Percentiles rank a stretch among this genome's conserved stretches.
These are phyloP conservation scores for Stramenopiles sp. DNA, from an alignment of 352 stramenopile species.

Conservation along the genomic window DNA sequence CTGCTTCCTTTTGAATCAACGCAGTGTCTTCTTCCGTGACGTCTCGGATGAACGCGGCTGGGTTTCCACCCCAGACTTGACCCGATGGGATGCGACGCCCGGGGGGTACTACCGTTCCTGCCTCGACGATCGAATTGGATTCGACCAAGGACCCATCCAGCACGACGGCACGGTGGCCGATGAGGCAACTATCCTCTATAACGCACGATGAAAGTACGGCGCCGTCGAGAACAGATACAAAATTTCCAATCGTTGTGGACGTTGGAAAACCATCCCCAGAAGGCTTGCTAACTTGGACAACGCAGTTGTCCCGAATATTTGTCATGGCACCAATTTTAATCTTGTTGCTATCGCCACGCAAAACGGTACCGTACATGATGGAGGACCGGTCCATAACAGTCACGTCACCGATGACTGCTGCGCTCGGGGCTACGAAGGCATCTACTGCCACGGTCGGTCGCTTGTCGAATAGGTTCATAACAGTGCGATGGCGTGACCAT, in stretches of 20 bases:
- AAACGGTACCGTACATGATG: constrained; percentile 87
- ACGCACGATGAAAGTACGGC: constrained; percentile 85
- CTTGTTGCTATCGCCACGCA: constrained; percentile 69
- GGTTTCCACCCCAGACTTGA: constrained; percentile 86
- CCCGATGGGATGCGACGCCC: constrained; percentile 59
- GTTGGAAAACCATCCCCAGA: background rate
- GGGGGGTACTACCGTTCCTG: constrained; percentile 71
- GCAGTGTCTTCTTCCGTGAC: constrained; percentile 72
- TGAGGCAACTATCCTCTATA: constrained; percentile 82
- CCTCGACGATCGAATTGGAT: constrained; percentile 77
- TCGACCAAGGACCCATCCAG: constrained; percentile 70
- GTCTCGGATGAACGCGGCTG: constrained; percentile 72
- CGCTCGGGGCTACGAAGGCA: constrained; percentile 81
- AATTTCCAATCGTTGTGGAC: constrained; percentile 74
- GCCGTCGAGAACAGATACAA: constrained; percentile 40
- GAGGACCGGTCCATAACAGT: constrained; percentile 76
- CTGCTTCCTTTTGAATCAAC: constrained; percentile 56
- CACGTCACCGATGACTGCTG: constrained; percentile 84
- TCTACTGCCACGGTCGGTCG: constrained; percentile 60
- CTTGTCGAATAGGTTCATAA: constrained; percentile 79
- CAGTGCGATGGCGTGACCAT: constrained; percentile 69
- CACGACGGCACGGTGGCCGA: constrained; percentile 83
- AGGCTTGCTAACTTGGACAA: constrained; percentile 38
- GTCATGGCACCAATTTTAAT: constrained; percentile 81
- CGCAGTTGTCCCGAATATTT: constrained; percentile 85